Conservation (phyloP, 2,329 filamentous ascomycete species). For the Aspergillus alliaceus region DNA sequence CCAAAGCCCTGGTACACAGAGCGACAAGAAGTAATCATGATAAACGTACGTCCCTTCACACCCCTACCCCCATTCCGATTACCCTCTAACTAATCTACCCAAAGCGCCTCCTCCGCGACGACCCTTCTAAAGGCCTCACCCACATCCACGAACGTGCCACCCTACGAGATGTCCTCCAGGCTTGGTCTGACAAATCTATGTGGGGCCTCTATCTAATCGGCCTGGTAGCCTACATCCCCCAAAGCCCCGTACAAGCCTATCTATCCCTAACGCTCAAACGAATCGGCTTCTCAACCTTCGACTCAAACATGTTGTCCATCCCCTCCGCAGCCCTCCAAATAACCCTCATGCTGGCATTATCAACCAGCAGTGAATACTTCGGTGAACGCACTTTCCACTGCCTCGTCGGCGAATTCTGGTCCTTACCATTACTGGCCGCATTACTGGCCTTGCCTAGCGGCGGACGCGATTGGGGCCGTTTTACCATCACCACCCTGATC, state of each 20-base stretch:
- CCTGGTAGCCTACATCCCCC: slow-evolving; percentile 47
- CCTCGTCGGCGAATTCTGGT: slow-evolving; percentile 53
- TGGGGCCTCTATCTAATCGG: slow-evolving; percentile 55
- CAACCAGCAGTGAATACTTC: slow-evolving; percentile 52
- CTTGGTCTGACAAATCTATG: slow-evolving; percentile 50
- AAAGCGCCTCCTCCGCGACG: slow-evolving; percentile 52
- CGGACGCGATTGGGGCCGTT: slow-evolving; percentile 51
- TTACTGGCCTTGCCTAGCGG: slow-evolving; percentile 46
- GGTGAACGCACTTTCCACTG: slow-evolving; percentile 55
- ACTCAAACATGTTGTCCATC: slow-evolving; percentile 32
- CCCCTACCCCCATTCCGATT: fast-evolving
- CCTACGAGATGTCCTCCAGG: slow-evolving; percentile 44
- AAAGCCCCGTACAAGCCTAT: slow-evolving; percentile 50
- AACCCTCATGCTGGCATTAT: slow-evolving; percentile 50
- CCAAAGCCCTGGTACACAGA: slow-evolving; percentile 28
- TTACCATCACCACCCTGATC: slow-evolving; percentile 51
- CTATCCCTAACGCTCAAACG: slow-evolving; percentile 54
- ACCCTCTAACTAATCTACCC: background rate
- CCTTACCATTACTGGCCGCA: slow-evolving; percentile 51
- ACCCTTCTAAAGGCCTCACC: slow-evolving; percentile 55
- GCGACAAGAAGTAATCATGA: slow-evolving; percentile 30
- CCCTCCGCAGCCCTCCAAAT: slow-evolving; percentile 45
- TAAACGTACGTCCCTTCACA: slow-evolving; percentile 19
- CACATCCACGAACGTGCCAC: slow-evolving; percentile 47
- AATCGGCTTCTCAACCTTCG: slow-evolving; percentile 31